These are phyloP conservation scores for Rosa hybrid DNA, from an alignment of 331 rosid species.

Conservation along the genomic window DNA sequence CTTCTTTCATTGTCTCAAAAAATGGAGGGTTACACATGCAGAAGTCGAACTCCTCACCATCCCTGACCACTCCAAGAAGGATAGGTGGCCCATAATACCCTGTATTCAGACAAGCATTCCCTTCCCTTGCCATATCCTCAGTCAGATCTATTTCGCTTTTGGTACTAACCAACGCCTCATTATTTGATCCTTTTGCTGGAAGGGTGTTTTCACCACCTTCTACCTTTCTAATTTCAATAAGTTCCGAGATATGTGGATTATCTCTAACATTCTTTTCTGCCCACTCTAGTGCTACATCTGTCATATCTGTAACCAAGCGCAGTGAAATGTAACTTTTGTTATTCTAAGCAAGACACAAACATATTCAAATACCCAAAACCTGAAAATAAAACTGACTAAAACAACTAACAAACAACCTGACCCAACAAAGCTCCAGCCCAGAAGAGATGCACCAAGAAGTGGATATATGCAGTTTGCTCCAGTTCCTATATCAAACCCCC, in stretches of 20 bases:
- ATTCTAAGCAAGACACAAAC: not conserved
- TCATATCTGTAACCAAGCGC: slow-evolving; percentile 53
- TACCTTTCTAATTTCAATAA: slow-evolving; percentile 71
- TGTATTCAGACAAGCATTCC: slow-evolving; percentile 14
- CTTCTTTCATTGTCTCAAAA: slow-evolving; percentile 77
- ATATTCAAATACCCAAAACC: not conserved
- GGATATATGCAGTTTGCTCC: slow-evolving; percentile 92
- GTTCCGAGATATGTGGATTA: slow-evolving; percentile 58
- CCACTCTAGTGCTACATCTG: slow-evolving; percentile 83
- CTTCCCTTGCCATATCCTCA: slow-evolving; percentile 26
- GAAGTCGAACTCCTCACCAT: slow-evolving; percentile 75
- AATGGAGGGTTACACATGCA: slow-evolving; percentile 95
- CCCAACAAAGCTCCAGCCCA: slow-evolving; percentile 78
- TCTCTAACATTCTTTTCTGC: slow-evolving; percentile 61
- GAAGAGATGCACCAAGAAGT: slow-evolving; percentile 81
- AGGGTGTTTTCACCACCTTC: slow-evolving; percentile 26
- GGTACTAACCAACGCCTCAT: slow-evolving; percentile 15
- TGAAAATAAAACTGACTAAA: not conserved
- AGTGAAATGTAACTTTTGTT: not conserved
- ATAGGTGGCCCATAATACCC: slow-evolving; percentile 59
- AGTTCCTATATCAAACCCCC: slow-evolving; percentile 87
- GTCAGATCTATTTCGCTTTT: slow-evolving; percentile 24
- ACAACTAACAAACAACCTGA: slow-evolving; percentile 52
- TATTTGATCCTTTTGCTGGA: slow-evolving; percentile 30
- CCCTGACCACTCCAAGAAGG: slow-evolving; percentile 72